Percentiles rank a stretch among this genome's conserved stretches.
Evolutionary conservation across 2,329 filamentous ascomycete species (phyloP).

Genomic region (Pezicula radicicola): DNA sequence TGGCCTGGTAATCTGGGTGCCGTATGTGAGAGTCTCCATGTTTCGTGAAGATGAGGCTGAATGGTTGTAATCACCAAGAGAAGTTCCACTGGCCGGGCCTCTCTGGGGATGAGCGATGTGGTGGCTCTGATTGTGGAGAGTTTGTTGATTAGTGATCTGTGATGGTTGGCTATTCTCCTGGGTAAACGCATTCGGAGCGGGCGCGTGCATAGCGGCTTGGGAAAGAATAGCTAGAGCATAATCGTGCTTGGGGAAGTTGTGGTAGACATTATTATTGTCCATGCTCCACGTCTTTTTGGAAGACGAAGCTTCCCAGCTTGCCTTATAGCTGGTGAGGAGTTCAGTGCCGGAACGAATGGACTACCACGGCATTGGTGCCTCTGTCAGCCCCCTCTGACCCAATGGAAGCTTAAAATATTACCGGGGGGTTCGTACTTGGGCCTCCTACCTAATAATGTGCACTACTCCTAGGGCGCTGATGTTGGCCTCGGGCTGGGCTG

Average conservation of each 20-base stretch:
- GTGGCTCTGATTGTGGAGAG: neutral
- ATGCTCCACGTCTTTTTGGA: neutral
- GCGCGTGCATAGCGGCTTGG: conserved; percentile 20
- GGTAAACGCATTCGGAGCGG: conserved; percentile 1
- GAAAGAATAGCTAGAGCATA: conserved; percentile 24
- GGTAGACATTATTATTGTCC: neutral
- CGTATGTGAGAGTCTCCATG: conserved; percentile 22
- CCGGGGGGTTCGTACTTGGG: too few relatives aligned
- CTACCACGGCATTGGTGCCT: too few relatives aligned
- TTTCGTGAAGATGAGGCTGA: conserved; percentile 1
- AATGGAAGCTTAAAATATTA: too few relatives aligned
- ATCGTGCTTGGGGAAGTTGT: conserved; percentile 13
- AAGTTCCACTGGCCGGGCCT: neutral
- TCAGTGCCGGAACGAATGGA: neutral
- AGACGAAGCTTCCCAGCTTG: neutral
- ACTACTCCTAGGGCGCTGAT: too few relatives aligned
- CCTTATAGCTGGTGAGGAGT: neutral
- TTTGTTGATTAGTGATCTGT: conserved; percentile 10
- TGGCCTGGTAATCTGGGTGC: conserved; percentile 2
- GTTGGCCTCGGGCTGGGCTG: too few relatives aligned
- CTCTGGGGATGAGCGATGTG: neutral
- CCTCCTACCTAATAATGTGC: too few relatives aligned
- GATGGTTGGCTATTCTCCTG: neutral
- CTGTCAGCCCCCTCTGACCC: too few relatives aligned
- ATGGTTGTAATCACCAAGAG: conserved; percentile 2